phyloP scores from a whole-genome alignment of 768 basidiomycete genomes.

The Clitopilus passeckerianus region DNA sequence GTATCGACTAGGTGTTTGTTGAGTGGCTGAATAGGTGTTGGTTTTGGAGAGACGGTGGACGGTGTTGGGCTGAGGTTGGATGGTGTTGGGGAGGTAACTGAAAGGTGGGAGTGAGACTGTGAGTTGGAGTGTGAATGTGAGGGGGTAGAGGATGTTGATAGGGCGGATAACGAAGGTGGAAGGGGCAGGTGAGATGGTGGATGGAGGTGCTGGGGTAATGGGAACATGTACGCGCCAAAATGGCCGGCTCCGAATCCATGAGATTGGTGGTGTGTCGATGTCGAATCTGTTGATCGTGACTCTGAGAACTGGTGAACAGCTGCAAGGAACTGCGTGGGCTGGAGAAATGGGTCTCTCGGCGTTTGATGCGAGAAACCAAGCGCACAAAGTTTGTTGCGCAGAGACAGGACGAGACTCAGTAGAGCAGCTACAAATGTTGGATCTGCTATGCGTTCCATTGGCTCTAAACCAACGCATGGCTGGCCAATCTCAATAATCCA shows the following conservation, averaged over 20 bases:
- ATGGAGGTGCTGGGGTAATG: constrained; percentile 4
- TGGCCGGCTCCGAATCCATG: neutral
- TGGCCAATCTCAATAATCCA: constrained; percentile 70
- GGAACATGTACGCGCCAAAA: constrained; percentile 4
- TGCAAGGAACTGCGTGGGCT: constrained; percentile 24
- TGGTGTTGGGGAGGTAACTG: neutral
- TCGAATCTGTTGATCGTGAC: constrained; percentile 3
- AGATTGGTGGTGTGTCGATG: constrained; percentile 12
- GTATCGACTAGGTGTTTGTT: constrained; percentile 40
- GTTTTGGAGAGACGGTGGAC: neutral
- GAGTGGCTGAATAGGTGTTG: constrained; percentile 23
- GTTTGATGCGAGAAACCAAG: constrained; percentile 40
- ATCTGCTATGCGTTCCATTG: constrained; percentile 70
- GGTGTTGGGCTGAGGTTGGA: neutral
- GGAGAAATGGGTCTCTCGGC: constrained; percentile 77
- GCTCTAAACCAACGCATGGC: constrained; percentile 59
- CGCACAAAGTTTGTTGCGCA: constrained; percentile 65
- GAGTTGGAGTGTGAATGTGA: constrained; percentile 5
- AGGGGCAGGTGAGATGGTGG: constrained; percentile 6
- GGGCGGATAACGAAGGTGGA: constrained; percentile 3
- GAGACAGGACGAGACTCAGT: constrained; percentile 60
- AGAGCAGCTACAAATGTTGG: constrained; percentile 68
- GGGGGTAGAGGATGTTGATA: neutral
- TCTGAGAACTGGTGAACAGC: constrained; percentile 2
- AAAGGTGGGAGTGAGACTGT: constrained; percentile 5